A percentile compares a stretch with the other conserved stretches of the same genome.
phyloP scores from a whole-genome alignment of 2,329 filamentous ascomycete genomes.

The Sphaerostilbella broomeana region DNA sequence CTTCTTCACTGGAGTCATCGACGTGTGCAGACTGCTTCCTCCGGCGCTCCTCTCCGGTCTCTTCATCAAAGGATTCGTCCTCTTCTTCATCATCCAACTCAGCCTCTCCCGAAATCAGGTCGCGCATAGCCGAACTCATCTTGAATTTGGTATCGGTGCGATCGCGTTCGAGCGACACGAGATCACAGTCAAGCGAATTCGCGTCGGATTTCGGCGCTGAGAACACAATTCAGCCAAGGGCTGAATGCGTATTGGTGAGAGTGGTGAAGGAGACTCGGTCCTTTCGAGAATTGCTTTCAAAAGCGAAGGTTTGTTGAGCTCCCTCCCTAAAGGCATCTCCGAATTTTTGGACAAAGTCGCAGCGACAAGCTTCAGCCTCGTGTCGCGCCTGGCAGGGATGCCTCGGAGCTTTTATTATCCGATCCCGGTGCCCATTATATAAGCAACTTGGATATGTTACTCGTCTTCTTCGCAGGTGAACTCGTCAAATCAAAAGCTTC shows the following conservation, averaged over 20 bases:
- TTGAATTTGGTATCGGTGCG: constrained; percentile 24
- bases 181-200: constrained; percentile 4
- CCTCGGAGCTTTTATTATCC: constrained; percentile 5
- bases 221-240: constrained; percentile 3
- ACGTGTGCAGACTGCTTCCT: constrained; percentile 38
- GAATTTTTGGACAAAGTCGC: constrained; percentile 12
- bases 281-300: not conserved
- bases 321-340: constrained; percentile 9
- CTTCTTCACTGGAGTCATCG: constrained; percentile 86
- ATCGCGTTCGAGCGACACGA: constrained; percentile 9
- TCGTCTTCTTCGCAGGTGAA: no score
- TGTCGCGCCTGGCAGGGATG: constrained; percentile 14
- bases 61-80: constrained; percentile 76
- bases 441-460: not conserved
- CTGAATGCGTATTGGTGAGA: not conserved
- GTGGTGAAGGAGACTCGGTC: not conserved
- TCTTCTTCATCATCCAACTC: constrained; percentile 81
- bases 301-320: constrained; percentile 6
- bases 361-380: constrained; percentile 13
- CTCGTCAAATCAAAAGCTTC: no score
- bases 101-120: constrained; percentile 78
- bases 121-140: constrained; percentile 61
- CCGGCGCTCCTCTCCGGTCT: constrained; percentile 53
- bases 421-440: not conserved
- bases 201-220: constrained; percentile 9